Conservation (phyloP, 768 basidiomycete genomes). For the Mycena chlorophos region DNA sequence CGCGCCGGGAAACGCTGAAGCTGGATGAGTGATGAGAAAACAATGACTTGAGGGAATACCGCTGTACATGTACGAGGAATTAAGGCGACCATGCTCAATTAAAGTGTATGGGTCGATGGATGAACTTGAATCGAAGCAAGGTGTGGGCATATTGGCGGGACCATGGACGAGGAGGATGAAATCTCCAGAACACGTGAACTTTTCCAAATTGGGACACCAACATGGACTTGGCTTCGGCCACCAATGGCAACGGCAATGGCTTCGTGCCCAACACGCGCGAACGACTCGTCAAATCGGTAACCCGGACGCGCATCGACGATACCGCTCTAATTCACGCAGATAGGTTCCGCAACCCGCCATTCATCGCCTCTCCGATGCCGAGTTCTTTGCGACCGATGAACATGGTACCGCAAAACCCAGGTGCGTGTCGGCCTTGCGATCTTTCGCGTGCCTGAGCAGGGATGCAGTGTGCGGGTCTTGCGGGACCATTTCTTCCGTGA, state of each 20-base stretch:
- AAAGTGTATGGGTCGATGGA: no score
- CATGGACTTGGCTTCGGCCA: slow-evolving; percentile 3
- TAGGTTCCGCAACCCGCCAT: slow-evolving; percentile 9
- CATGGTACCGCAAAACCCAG: slow-evolving; percentile 21
- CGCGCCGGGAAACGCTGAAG: slow-evolving; percentile 24
- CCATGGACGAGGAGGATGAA: no score
- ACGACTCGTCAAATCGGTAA: slow-evolving; percentile 9
- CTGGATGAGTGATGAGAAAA: slow-evolving; percentile 6
- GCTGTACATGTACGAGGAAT: no score
- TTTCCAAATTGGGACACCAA: background rate
- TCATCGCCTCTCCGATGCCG: slow-evolving; percentile 18
- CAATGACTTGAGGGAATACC: no score
- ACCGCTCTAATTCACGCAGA: slow-evolving; percentile 5
- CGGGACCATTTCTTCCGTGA: slow-evolving; percentile 90
- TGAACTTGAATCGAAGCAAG: no score
- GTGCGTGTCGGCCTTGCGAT: background rate
- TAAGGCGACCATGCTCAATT: no score
- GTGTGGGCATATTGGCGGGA: no score
- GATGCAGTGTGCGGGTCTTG: slow-evolving; percentile 43
- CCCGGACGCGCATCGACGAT: no score
- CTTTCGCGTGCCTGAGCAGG: no score
- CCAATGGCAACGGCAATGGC: background rate
- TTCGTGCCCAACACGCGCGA: slow-evolving; percentile 5
- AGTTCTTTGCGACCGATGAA: slow-evolving; percentile 22
- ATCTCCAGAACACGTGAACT: no score